Percentiles rank a stretch among this genome's conserved stretches.
phyloP scores from a whole-genome alignment of 352 stramenopile genomes.

The Phytophthora parvispora region DNA sequence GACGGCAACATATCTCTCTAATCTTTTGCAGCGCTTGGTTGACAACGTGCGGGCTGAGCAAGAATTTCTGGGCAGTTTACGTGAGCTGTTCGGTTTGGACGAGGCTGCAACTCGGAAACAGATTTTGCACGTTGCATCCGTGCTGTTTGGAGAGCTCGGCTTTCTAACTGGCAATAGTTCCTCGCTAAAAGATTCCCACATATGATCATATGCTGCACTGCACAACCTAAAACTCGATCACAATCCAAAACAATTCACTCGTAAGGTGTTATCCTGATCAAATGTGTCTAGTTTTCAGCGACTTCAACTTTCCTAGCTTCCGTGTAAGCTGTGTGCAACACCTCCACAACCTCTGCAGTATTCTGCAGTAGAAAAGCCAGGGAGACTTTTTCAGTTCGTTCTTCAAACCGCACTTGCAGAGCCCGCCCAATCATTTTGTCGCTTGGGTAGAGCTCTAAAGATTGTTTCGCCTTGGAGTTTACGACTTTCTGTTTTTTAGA shows the following conservation, averaged over 20 bases:
- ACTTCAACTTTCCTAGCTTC: conserved; percentile 35
- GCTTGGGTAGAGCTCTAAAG: conserved; percentile 68
- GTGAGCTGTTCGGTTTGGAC: conserved; percentile 51
- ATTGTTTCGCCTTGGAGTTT: conserved; percentile 64
- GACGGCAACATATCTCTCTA: neutral
- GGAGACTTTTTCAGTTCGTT: conserved; percentile 37
- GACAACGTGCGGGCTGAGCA: conserved; percentile 45
- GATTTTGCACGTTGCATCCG: conserved; percentile 36
- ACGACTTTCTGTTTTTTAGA: conserved; percentile 13
- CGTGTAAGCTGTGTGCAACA: conserved; percentile 57
- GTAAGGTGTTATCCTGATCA: neutral
- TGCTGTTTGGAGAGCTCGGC: conserved; percentile 34
- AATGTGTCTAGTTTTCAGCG: conserved; percentile 1
- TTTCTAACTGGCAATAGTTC: conserved; percentile 21
- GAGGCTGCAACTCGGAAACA: conserved; percentile 36
- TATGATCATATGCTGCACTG: no score
- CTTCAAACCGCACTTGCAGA: conserved; percentile 50
- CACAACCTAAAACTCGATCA: no score
- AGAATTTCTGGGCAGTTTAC: conserved; percentile 37
- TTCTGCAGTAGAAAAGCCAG: conserved; percentile 54
- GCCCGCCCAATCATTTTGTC: conserved; percentile 68
- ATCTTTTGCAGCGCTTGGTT: conserved; percentile 39
- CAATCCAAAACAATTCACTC: no score
- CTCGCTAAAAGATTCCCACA: neutral
- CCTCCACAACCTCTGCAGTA: conserved; percentile 51